A percentile compares a stretch with the other conserved stretches of the same genome.
Evolutionary conservation across 495 filamentous ascomycete genomes (phyloP).

Genomic region (Chaetomidium leptoderma): DNA sequence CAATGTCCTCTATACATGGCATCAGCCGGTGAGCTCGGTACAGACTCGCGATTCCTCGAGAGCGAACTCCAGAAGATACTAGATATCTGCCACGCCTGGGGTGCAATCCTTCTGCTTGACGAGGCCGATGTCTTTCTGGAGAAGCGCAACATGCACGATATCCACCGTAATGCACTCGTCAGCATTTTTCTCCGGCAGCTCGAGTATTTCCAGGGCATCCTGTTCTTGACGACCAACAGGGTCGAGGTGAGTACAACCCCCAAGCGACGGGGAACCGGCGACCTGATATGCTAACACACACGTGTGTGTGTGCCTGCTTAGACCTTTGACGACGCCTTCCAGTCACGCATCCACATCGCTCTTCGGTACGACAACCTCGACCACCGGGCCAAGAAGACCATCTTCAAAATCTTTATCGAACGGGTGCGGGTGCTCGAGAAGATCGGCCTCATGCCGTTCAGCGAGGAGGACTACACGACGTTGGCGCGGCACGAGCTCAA

Average conservation of each 20-base stretch:
- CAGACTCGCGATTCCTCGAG: slow-evolving; percentile 71
- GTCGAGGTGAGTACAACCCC: slow-evolving; percentile 42
- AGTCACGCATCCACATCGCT: slow-evolving; percentile 60
- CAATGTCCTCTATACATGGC: slow-evolving; percentile 83
- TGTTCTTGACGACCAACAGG: slow-evolving; percentile 52
- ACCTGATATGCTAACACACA: slow-evolving; percentile 12
- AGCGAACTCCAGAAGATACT: slow-evolving; percentile 77
- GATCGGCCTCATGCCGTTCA: slow-evolving; percentile 58
- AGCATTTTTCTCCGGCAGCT: slow-evolving; percentile 54
- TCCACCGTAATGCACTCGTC: slow-evolving; percentile 71
- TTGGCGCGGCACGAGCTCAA: slow-evolving; percentile 72
- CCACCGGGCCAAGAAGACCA: slow-evolving; percentile 67
- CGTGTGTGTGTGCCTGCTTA: slow-evolving; percentile 31
- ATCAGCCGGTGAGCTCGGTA: slow-evolving; percentile 76
- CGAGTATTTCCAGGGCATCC: slow-evolving; percentile 52
- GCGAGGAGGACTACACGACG: slow-evolving; percentile 61
- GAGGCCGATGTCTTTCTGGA: slow-evolving; percentile 79
- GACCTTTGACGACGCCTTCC: slow-evolving; percentile 61
- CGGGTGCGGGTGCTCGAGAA: slow-evolving; percentile 62
- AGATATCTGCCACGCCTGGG: slow-evolving; percentile 84
- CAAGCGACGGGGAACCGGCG: not conserved
- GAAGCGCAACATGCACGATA: slow-evolving; percentile 67
- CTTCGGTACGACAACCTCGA: slow-evolving; percentile 77
- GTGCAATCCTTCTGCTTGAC: slow-evolving; percentile 71
- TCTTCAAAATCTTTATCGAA: slow-evolving; percentile 83